These are phyloP conservation scores for Zychaea mexicana DNA, from an alignment of 371 early-diverging fungal species.

Conservation along the genomic window DNA sequence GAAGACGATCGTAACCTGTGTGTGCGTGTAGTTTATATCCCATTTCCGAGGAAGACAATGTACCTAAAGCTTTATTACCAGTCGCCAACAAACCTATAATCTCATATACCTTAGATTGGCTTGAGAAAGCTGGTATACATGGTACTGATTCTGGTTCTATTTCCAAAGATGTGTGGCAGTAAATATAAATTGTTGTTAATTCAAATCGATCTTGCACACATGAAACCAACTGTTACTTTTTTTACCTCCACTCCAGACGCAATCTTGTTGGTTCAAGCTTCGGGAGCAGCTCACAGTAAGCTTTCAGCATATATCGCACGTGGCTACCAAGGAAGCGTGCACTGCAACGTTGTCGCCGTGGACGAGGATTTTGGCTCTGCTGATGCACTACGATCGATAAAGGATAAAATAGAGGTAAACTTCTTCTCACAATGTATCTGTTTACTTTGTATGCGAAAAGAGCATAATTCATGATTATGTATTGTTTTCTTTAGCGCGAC, in stretches of 20 bases:
- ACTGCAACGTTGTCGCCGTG: conserved; percentile 62
- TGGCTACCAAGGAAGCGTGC: conserved; percentile 68
- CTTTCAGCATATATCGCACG: conserved; percentile 74
- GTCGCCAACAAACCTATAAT: conserved; percentile 94
- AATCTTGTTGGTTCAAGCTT: conserved; percentile 69
- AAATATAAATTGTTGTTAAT: too few species aligned
- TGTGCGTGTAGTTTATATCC: conserved; percentile 67
- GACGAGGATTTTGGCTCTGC: conserved; percentile 85
- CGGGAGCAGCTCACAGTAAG: conserved; percentile 44
- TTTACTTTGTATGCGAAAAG: too few species aligned
- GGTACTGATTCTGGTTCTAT: conserved; percentile 49
- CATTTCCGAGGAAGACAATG: conserved; percentile 76
- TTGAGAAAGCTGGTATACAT: conserved; percentile 83
- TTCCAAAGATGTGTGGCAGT: too few species aligned
- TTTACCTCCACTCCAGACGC: conserved; percentile 57
- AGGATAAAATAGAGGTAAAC: conserved; percentile 80
- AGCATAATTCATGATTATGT: too few species aligned
- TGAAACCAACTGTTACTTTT: background rate
- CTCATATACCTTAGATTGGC: conserved; percentile 89
- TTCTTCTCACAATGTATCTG: too few species aligned
- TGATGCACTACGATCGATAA: conserved; percentile 79
- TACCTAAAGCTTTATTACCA: conserved; percentile 92
- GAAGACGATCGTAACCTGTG: background rate
- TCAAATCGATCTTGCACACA: background rate
- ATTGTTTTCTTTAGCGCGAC: conserved; percentile 41